These are phyloP conservation scores for Oxytropis ochrocephala DNA, from an alignment of 306 rosid species.

Conservation along the genomic window DNA sequence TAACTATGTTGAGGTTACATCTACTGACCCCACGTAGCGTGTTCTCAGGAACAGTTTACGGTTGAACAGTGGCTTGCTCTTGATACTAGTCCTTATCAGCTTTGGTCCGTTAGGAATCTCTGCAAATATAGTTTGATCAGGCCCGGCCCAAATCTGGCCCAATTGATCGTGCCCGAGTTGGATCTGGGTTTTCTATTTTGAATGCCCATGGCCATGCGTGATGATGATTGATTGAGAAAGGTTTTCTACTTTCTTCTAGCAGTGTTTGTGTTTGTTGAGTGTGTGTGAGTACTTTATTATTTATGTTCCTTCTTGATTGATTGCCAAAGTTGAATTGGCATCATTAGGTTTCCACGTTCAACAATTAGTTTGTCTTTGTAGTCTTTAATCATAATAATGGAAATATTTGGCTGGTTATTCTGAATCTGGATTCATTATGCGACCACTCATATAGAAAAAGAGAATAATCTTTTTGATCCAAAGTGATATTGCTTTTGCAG, in stretches of 20 bases:
- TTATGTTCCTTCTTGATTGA: not conserved
- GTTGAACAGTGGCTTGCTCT: constrained; percentile 85
- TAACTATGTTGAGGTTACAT: constrained; percentile 70
- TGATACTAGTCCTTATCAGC: constrained; percentile 61
- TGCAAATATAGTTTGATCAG: constrained; percentile 22
- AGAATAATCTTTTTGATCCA: not conserved
- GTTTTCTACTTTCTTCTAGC: not conserved
- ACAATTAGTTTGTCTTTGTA: not conserved
- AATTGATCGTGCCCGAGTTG: not conserved
- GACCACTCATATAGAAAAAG: no score
- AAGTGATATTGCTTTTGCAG: not conserved
- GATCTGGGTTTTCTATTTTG: constrained; percentile 23
- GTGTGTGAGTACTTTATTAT: not conserved
- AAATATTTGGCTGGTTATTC: no score
- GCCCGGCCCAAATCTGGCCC: not conserved
- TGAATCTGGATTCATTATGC: no score
- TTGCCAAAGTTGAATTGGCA: not conserved
- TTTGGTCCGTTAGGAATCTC: constrained; percentile 39
- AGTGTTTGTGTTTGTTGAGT: not conserved
- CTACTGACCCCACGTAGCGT: constrained; percentile 45
- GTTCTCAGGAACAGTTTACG: constrained; percentile 40
- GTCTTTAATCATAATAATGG: not conserved
- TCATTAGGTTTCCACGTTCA: not conserved
- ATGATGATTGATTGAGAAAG: not conserved
- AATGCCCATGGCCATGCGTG: not conserved